Percentiles rank a stretch among this genome's conserved stretches.
These are phyloP conservation scores for Phaeosphaeria sp. DNA, from an alignment of 2,329 filamentous ascomycete genomes.

Conservation along the genomic window DNA sequence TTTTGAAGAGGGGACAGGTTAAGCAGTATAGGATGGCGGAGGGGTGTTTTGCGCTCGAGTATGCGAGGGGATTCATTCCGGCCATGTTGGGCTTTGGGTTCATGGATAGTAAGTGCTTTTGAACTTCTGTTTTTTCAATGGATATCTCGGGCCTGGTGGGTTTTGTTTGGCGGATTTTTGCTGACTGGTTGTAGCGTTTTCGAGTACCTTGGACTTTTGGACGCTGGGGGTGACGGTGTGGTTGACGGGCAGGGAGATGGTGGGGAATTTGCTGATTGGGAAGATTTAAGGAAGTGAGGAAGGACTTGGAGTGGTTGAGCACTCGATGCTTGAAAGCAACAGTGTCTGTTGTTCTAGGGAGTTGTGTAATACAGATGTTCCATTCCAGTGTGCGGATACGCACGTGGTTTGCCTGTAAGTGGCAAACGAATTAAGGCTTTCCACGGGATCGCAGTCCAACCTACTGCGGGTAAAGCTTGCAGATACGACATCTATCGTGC, in stretches of 20 bases:
- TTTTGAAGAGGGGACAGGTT: slow-evolving; percentile 71
- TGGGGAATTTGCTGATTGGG: slow-evolving; percentile 65
- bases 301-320: too few species aligned
- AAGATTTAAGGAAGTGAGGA: slow-evolving; percentile 16
- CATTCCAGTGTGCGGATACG: too few species aligned
- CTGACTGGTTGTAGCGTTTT: slow-evolving; percentile 56
- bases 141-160: not conserved
- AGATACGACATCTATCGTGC: too few species aligned
- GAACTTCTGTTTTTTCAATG: not conserved
- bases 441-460: too few species aligned
- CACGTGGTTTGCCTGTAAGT: too few species aligned
- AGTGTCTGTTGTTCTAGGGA: too few species aligned
- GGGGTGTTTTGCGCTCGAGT: slow-evolving; percentile 80
- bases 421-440: too few species aligned
- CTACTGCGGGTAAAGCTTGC: too few species aligned
- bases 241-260: slow-evolving; percentile 79
- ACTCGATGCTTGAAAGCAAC: too few species aligned
- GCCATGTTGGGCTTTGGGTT: slow-evolving; percentile 92
- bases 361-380: too few species aligned
- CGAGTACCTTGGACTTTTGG: slow-evolving; percentile 82
- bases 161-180: not conserved
- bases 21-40: slow-evolving; percentile 86
- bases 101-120: slow-evolving; percentile 64
- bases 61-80: slow-evolving; percentile 88
- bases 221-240: slow-evolving; percentile 81